Evolutionary conservation across 2,329 filamentous ascomycete species (phyloP).

Genomic region (Fusarium lyarnte): DNA sequence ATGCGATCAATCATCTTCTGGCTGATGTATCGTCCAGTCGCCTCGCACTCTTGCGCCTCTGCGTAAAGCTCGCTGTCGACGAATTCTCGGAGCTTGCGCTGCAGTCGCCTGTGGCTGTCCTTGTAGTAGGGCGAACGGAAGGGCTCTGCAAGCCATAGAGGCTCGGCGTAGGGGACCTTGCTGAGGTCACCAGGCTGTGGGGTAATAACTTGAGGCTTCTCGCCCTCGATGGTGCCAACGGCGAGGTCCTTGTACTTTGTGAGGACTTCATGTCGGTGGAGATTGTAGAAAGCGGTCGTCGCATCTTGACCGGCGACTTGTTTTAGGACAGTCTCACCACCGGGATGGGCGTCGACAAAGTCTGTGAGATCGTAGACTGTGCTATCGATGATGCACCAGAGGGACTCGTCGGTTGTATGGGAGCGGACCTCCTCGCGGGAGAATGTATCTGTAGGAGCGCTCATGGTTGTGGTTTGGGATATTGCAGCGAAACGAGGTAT

Average conservation of each 20-base stretch:
- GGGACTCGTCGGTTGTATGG: constrained; percentile 78
- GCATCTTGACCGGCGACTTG: constrained; percentile 86
- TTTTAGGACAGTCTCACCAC: constrained; percentile 79
- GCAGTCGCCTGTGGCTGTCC: constrained; percentile 75
- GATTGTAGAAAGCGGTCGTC: constrained; percentile 87
- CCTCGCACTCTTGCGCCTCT: constrained; percentile 80
- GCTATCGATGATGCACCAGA: constrained; percentile 88
- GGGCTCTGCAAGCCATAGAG: constrained; percentile 79
- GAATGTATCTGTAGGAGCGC: constrained; percentile 59
- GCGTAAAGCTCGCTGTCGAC: constrained; percentile 75
- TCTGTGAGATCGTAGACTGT: constrained; percentile 88
- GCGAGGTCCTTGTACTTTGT: constrained; percentile 79
- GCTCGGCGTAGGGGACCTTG: constrained; percentile 84
- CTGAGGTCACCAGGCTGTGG: constrained; percentile 77
- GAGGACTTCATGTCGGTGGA: constrained; percentile 90
- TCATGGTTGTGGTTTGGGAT: constrained; percentile 17
- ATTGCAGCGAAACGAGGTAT: background rate
- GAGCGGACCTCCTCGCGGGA: constrained; percentile 75
- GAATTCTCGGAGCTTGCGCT: constrained; percentile 76
- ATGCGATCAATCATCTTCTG: constrained; percentile 80
- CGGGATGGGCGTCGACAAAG: constrained; percentile 86
- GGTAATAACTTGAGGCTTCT: constrained; percentile 78
- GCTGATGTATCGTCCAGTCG: constrained; percentile 75
- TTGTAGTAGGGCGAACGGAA: constrained; percentile 86
- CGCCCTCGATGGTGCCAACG: constrained; percentile 78